phyloP scores from a whole-genome alignment of 805 yeast species.

The Candida endomychidarum region DNA sequence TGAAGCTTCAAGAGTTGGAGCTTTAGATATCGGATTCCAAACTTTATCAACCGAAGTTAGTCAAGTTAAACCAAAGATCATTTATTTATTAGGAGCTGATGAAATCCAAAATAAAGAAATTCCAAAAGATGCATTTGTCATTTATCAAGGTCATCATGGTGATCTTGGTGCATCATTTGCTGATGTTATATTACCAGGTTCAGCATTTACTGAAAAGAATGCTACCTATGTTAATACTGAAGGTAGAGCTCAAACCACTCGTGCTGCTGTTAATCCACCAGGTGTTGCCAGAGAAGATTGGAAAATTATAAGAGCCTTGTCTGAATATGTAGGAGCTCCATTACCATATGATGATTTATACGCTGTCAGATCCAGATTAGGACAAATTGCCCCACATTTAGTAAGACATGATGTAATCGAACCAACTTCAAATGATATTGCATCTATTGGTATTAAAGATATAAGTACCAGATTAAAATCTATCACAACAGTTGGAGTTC shows the following conservation, averaged over 20 bases:
- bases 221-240: slow-evolving; percentile 88
- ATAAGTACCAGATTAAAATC: slow-evolving; percentile 37
- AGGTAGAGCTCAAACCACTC: slow-evolving; percentile 81
- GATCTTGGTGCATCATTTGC: slow-evolving; percentile 86
- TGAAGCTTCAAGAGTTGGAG: slow-evolving; percentile 85
- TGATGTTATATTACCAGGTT: slow-evolving; percentile 82
- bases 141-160: slow-evolving; percentile 92
- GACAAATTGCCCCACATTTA: slow-evolving; percentile 78
- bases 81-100: slow-evolving; percentile 83
- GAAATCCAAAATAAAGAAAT: slow-evolving; percentile 67
- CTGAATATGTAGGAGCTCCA: slow-evolving; percentile 69
- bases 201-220: slow-evolving; percentile 85
- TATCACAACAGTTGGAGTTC: slow-evolving; percentile 41
- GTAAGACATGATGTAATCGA: slow-evolving; percentile 74
- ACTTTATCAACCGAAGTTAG: slow-evolving; percentile 47
- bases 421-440: slow-evolving; percentile 58
- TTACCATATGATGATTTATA: slow-evolving; percentile 76
- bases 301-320: slow-evolving; percentile 80
- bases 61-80: slow-evolving; percentile 61
- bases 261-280: slow-evolving; percentile 86
- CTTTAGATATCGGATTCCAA: slow-evolving; percentile 80
- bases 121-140: slow-evolving; percentile 83
- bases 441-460: slow-evolving; percentile 55
- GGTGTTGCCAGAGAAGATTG: slow-evolving; percentile 92
- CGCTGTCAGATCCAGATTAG: slow-evolving; percentile 66